A percentile compares a stretch with the other conserved stretches of the same genome.
These are phyloP conservation scores for Gentiana dahurica DNA, from an alignment of 257 asterid genomes.

Conservation along the genomic window DNA sequence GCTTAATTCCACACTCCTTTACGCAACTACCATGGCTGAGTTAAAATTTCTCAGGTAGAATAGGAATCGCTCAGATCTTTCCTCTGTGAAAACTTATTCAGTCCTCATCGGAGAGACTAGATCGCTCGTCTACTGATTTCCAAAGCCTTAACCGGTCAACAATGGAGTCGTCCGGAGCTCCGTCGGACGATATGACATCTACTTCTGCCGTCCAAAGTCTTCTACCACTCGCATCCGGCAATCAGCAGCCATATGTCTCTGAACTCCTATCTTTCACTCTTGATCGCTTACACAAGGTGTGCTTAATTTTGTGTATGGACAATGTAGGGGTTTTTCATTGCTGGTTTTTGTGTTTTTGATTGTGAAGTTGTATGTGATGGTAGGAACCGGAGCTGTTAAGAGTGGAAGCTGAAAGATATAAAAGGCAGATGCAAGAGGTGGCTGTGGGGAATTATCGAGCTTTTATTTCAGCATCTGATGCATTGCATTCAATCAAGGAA, in stretches of 20 bases:
- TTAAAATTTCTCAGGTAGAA: too few species aligned
- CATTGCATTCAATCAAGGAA: slow-evolving; percentile 67
- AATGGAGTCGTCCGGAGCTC: slow-evolving; percentile 51
- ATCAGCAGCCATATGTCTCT: slow-evolving; percentile 87
- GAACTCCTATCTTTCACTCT: slow-evolving; percentile 94
- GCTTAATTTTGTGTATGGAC: neutral
- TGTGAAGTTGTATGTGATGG: slow-evolving; percentile 4
- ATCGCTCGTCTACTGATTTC: neutral
- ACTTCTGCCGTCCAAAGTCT: slow-evolving; percentile 42
- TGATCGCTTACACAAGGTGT: slow-evolving; percentile 95
- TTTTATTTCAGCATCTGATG: slow-evolving; percentile 86
- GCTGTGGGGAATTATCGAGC: slow-evolving; percentile 93
- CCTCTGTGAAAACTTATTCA: too few species aligned
- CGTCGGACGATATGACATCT: slow-evolving; percentile 32
- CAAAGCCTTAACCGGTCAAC: slow-evolving; percentile 4
- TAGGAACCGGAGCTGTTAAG: slow-evolving; percentile 92
- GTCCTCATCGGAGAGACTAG: too few species aligned
- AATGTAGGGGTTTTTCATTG: too few species aligned
- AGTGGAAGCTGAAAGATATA: slow-evolving; percentile 93
- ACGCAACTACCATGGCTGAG: too few species aligned
- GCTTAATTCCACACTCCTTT: too few species aligned
- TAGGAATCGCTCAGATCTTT: too few species aligned
- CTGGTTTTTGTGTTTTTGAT: neutral
- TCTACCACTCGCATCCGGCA: slow-evolving; percentile 78
- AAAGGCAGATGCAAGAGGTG: slow-evolving; percentile 99